Evolutionary conservation across 495 filamentous ascomycete species (phyloP), one percentile per base, ranked within the genome.

Genomic region (Cenococcum geophilum): DNA sequence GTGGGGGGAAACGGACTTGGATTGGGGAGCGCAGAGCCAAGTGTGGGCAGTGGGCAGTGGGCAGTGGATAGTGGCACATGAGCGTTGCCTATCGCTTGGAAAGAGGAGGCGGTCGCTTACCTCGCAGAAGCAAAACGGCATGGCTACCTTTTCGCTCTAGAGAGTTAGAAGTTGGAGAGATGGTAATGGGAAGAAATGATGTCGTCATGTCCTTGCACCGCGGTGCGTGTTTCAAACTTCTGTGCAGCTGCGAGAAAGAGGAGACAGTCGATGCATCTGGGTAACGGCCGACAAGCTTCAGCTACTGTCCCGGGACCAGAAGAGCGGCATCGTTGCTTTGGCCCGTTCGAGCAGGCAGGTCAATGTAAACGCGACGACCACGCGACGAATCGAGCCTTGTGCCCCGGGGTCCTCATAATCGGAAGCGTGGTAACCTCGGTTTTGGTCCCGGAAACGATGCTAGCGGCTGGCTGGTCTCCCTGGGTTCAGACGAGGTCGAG

Each of bases 31-130:
- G 18, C 45, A n/a, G 18, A 18, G 18, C 45, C 45, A 49, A 18
- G 45, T 14, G 9, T 18, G 8, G 6, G 9, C 49, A 4, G 25
- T 23, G 49, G 21, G 49, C 5, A 32, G 18, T 11, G 14, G 49
- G 49, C 49, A 23, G 25, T 23, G 49, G n/a, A n/a, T n/a, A n/a
- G n/a, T n/a, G 49, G 18, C 49, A 52, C 49, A 51, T 52, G 49
- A 27, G 8, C 49, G 23, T 32, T 52, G 49, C 23, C 49, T 6
- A 6, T 32, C 27, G 27, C 27, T 32, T 32, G 25, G 21, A 20
- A 18, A 23, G 8, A 32, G 14, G 40, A 45, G 21, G 23, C 49
- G 18, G 21, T 23, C 49, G 49, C 49, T 25, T 52, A 52, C 49
- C 49, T 18, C 25, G 49, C 49, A 52, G 49, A 25, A 52, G 16